These are phyloP conservation scores for Scedosporium aurantiacum DNA, from an alignment of 2,329 filamentous ascomycete genomes.

Conservation along the genomic window DNA sequence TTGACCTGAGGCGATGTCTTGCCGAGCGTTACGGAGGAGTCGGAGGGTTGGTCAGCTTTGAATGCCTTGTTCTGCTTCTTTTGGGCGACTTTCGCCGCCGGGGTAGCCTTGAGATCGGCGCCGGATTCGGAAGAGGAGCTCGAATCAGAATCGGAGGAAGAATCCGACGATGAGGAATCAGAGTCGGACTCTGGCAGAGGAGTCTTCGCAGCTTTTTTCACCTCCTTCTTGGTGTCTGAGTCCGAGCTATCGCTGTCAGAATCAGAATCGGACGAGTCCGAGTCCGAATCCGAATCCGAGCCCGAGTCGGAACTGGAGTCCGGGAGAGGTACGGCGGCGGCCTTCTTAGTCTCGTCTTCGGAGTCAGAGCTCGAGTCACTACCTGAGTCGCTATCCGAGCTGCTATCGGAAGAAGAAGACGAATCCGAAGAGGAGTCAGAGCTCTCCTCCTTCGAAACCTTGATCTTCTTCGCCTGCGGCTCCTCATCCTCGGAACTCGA, in stretches of 20 bases:
- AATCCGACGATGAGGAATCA: conserved; percentile 20
- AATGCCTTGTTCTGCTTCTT: conserved; percentile 19
- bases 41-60: conserved; percentile 25
- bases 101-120: conserved; percentile 11
- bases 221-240: conserved; percentile 19
- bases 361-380: conserved; percentile 15
- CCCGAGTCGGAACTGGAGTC: conserved; percentile 13
- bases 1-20: conserved; percentile 39
- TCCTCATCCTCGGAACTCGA: conserved; percentile 7
- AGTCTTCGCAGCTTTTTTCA: conserved; percentile 26
- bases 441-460: conserved; percentile 17
- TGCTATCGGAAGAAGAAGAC: conserved; percentile 14
- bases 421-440: conserved; percentile 13
- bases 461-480: conserved; percentile 40
- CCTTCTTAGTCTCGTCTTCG: conserved; percentile 9
- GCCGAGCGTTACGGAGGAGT: conserved; percentile 40
- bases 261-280: conserved; percentile 22
- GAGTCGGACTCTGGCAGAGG: conserved; percentile 31
- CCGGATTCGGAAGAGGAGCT: conserved; percentile 17
- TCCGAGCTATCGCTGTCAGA: conserved; percentile 27
- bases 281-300: conserved; percentile 17
- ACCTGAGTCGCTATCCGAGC: conserved; percentile 7
- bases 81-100: conserved; percentile 14
- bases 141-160: conserved; percentile 19
- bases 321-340: conserved; percentile 6